phyloP scores from a whole-genome alignment of 2,329 filamentous ascomycete species.

The Colletotrichum noveboracense region DNA sequence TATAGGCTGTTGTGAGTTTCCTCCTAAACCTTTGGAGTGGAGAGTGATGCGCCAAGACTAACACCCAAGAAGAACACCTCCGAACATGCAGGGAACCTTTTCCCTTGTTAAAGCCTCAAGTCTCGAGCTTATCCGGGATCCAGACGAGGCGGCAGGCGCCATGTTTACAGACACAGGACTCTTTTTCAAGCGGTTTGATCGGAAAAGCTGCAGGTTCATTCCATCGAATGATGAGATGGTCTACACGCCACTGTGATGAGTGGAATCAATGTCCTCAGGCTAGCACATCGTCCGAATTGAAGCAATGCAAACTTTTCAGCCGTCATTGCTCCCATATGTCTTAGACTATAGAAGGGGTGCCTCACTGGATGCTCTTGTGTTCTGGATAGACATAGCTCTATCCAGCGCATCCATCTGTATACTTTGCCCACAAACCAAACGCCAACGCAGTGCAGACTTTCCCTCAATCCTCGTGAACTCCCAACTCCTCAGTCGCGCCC shows the following conservation, averaged over 20 bases:
- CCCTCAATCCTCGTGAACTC: background rate
- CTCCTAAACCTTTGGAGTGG: background rate
- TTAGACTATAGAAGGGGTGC: background rate
- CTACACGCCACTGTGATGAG: background rate
- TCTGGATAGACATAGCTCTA: background rate
- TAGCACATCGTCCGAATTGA: too few species aligned
- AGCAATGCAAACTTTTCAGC: background rate
- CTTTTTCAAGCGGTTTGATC: conserved; percentile 88
- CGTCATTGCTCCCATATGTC: background rate
- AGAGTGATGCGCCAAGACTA: background rate
- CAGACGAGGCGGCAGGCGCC: conserved; percentile 33
- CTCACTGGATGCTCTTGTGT: background rate
- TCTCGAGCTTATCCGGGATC: conserved; percentile 15
- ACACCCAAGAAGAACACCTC: conserved; percentile 1
- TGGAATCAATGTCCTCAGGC: background rate
- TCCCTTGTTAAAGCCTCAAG: conserved; percentile 19
- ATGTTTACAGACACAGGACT: conserved; percentile 78
- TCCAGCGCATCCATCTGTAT: background rate
- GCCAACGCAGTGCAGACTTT: background rate
- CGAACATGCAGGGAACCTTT: conserved; percentile 17
- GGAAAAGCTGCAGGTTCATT: conserved; percentile 69
- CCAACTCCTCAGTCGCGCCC: background rate
- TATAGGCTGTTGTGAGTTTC: conserved; percentile 4
- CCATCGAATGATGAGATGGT: conserved; percentile 15
- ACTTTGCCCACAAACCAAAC: background rate